phyloP scores from a whole-genome alignment of 768 basidiomycete genomes.

The Serendipita indica region DNA sequence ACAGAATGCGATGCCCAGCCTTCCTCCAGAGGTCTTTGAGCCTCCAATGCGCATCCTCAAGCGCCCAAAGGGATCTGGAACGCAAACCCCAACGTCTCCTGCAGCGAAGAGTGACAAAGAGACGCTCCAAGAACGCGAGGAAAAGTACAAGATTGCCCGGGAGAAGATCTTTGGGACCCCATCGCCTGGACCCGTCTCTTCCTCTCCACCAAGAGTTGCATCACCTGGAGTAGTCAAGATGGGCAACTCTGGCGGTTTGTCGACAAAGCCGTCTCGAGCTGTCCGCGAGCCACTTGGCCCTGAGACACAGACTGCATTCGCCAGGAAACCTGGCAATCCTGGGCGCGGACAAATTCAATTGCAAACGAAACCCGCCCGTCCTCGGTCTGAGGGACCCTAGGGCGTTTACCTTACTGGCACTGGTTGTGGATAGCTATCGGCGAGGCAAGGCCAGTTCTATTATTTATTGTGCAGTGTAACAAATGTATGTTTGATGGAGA shows the following conservation, averaged over 20 bases:
- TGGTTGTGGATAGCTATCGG: no score
- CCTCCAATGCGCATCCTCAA: slow-evolving; percentile 58
- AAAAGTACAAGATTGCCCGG: slow-evolving; percentile 56
- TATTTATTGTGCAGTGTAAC: no score
- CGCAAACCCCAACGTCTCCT: slow-evolving; percentile 16
- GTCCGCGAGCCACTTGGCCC: slow-evolving; percentile 4
- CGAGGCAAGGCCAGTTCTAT: no score
- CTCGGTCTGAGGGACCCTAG: no score
- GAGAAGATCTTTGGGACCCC: slow-evolving; percentile 44
- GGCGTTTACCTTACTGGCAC: no score
- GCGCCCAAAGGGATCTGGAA: slow-evolving; percentile 33
- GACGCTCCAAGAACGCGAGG: slow-evolving; percentile 49
- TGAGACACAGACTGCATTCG: not conserved
- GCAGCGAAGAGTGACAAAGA: slow-evolving; percentile 20
- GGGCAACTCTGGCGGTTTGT: not conserved
- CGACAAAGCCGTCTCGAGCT: not conserved
- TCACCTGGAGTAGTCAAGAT: not conserved
- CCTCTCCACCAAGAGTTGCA: not conserved
- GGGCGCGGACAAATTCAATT: no score
- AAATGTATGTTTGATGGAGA: no score
- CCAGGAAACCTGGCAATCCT: not conserved
- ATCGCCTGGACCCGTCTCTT: not conserved
- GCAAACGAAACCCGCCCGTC: no score
- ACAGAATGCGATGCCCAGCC: not conserved
- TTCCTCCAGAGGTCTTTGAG: slow-evolving; percentile 26